phyloP scores from a whole-genome alignment of 2,329 filamentous ascomycete species.

The Beauveria rudraprayagi region DNA sequence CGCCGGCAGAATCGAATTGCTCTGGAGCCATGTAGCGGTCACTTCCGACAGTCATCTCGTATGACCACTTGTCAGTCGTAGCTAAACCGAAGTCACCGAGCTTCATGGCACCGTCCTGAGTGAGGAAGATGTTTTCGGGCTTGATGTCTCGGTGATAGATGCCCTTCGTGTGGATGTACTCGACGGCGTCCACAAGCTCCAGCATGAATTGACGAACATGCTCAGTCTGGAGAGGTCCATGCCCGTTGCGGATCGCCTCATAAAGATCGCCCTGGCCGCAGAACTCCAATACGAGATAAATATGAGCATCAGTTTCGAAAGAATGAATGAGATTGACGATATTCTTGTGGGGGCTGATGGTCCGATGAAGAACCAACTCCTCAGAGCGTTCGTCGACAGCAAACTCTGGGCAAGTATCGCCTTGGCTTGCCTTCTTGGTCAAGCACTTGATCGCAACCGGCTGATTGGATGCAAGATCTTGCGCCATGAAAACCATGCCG shows the following conservation, averaged over 20 bases:
- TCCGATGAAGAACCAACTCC: conserved; percentile 70
- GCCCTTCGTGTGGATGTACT: conserved; percentile 83
- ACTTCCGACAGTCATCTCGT: conserved; percentile 88
- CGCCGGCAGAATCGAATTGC: conserved; percentile 83
- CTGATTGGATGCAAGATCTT: conserved; percentile 66
- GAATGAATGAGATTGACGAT: conserved; percentile 87
- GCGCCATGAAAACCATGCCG: conserved; percentile 94
- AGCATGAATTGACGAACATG: conserved; percentile 98
- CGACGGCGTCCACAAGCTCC: conserved; percentile 80
- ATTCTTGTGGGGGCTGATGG: conserved; percentile 73
- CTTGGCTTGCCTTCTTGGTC: conserved; percentile 66
- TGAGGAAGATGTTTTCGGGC: conserved; percentile 97
- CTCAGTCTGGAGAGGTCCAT: conserved; percentile 86
- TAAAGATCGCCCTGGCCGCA: conserved; percentile 94
- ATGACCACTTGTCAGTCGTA: conserved; percentile 82
- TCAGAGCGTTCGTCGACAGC: conserved; percentile 76
- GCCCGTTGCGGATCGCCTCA: conserved; percentile 85
- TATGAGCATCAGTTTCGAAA: conserved; percentile 85
- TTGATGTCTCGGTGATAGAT: conserved; percentile 98
- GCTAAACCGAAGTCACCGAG: conserved; percentile 94
- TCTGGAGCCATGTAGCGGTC: conserved; percentile 99
- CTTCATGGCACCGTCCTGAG: conserved; percentile 81
- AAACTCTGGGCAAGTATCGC: conserved; percentile 53
- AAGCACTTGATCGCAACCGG: conserved; percentile 94
- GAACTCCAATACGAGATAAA: conserved; percentile 90